A percentile compares a stretch with the other conserved stretches of the same genome.
These are phyloP conservation scores for Funneliformis caledonium DNA, from an alignment of 371 early-diverging fungal genomes.

Conservation along the genomic window DNA sequence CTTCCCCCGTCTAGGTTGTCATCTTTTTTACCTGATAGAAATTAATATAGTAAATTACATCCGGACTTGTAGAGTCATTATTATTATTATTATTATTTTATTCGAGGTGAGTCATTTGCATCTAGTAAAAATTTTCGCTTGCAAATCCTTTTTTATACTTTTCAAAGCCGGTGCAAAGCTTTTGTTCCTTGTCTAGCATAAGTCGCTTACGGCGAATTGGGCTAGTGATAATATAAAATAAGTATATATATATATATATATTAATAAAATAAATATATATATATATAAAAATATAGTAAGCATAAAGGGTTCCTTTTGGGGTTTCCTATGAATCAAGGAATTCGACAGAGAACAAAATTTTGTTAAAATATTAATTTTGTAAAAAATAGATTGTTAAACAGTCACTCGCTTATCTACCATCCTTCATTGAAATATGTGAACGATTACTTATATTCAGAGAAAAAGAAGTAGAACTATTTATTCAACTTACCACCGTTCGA, in stretches of 20 bases:
- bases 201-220: slow-evolving; percentile 7
- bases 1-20: slow-evolving; percentile 1
- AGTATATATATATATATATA: no score
- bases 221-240: neutral
- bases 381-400: slow-evolving; percentile 8
- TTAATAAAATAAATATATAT: no score
- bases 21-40: neutral
- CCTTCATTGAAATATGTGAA: slow-evolving; percentile 18
- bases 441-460: neutral
- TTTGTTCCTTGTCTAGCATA: neutral
- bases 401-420: slow-evolving; percentile 11
- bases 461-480: neutral
- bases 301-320: neutral
- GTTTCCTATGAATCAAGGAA: slow-evolving; percentile 6
- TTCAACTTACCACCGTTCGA: neutral
- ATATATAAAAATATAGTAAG: neutral
- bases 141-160: neutral
- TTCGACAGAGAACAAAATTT: neutral
- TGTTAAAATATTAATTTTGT: slow-evolving; percentile 11
- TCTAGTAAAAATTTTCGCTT: neutral
- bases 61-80: neutral
- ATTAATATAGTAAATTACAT: neutral
- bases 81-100: no score
- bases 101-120: neutral
- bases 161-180: neutral